These are phyloP conservation scores for Tetrapisispora arboricola DNA, from an alignment of 805 yeast genomes.

Conservation along the genomic window DNA sequence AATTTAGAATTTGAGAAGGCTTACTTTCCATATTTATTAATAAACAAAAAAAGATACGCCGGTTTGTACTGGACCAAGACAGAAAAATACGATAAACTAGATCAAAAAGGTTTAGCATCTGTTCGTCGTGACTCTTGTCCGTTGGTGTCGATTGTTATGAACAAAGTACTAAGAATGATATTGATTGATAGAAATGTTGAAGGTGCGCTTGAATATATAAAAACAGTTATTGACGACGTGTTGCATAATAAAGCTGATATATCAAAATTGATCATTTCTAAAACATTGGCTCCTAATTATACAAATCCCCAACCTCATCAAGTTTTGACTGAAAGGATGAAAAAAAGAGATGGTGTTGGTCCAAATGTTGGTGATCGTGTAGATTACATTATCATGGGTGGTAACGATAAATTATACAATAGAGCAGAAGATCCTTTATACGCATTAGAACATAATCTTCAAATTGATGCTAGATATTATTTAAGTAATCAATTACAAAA, in stretches of 20 bases:
- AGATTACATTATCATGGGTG: constrained; percentile 86
- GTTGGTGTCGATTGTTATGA: constrained; percentile 87
- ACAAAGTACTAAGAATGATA: constrained; percentile 75
- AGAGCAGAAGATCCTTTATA: constrained; percentile 95
- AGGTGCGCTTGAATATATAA: constrained; percentile 78
- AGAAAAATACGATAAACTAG: constrained; percentile 91
- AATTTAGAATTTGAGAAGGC: constrained; percentile 95
- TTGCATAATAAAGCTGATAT: constrained; percentile 86
- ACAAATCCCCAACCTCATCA: constrained; percentile 97
- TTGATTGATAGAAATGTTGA: constrained; percentile 79
- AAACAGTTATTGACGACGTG: constrained; percentile 78
- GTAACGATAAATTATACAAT: constrained; percentile 78
- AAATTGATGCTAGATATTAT: constrained; percentile 90
- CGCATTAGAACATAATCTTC: constrained; percentile 83
- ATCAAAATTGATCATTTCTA: constrained; percentile 87
- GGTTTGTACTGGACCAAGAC: constrained; percentile 94
- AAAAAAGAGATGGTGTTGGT: constrained; percentile 94
- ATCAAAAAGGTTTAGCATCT: constrained; percentile 96
- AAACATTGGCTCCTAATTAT: constrained; percentile 85
- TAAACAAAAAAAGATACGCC: constrained; percentile 94
- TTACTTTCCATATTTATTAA: constrained; percentile 85
- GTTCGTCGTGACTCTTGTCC: constrained; percentile 97
- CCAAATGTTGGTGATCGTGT: constrained; percentile 97
- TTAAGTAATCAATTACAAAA: constrained; percentile 87
- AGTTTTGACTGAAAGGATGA: constrained; percentile 91